Evolutionary conservation across 192 early-diverging fungal genomes (phyloP), one percentile per base, ranked within the genome.

Genomic region (Coemansia sp.): DNA sequence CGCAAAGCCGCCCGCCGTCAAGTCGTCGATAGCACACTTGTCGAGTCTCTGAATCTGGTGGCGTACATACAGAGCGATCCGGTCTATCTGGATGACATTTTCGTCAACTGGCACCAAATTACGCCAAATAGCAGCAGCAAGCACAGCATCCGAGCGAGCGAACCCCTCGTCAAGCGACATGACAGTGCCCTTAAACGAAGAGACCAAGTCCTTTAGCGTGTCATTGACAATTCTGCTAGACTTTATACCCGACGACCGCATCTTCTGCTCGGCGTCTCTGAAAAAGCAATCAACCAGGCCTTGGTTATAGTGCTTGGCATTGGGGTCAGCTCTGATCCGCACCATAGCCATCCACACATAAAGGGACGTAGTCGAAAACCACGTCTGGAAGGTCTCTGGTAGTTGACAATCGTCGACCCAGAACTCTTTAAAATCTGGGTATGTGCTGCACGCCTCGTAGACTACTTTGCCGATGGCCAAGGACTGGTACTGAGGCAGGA

Each of bases 311-410:
- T 93, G 84, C 66, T 91, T 92, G 53, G 93, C 89, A 42, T 88
- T 77, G 6, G 85, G 75, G 61, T 90, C 87, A 6, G 89, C 86
- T 50, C 92, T 85, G 16, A 92, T 76, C 39, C 94, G 93, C 9
- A 93, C 93, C 88, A 90, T 92, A 60, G 92, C 79, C 88, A 98
- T 89, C 97, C 97, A 98, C 5, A 96, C 87, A 67, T 98, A 95
- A 62, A 98, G 80, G 33, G 93, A 88, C 0, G 92, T 94, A 29
- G 95, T 87, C 21, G 88, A 86, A 64, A 95, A 98, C 97, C 97
- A 98, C 1, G 95, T 93, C 77, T 97, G 94, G 69, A 95, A 95
- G 64, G 92, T 94, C 60, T 95, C 91, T 6, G 90, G 91, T 37
- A 96, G 77, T 37, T 86, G 84, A 71, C 77, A 75, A 50, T 76